A percentile compares a stretch with the other conserved stretches of the same genome.
These are phyloP conservation scores for Tilletia setariae DNA, from an alignment of 1,284 basidiomycete species.

Conservation along the genomic window DNA sequence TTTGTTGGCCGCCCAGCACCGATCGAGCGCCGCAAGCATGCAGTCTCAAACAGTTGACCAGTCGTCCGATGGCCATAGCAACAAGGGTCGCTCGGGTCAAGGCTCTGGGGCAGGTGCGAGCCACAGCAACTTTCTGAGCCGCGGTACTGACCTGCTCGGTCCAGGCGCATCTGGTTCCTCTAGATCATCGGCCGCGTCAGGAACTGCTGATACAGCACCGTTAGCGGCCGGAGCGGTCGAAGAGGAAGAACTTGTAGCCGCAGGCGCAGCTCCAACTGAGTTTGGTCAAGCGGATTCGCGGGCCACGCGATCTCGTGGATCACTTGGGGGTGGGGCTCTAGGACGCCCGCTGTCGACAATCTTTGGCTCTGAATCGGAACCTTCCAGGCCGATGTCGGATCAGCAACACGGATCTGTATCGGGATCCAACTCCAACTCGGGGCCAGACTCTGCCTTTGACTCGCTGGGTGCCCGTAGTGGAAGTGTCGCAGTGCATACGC, in stretches of 20 bases:
- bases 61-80: neutral
- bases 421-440: neutral
- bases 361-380: slow-evolving; percentile 4
- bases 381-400: neutral
- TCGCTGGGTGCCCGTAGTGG: slow-evolving; percentile 2
- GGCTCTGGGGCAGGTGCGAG: neutral
- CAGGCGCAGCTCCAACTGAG: neutral
- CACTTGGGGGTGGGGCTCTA: neutral
- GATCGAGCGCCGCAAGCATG: neutral
- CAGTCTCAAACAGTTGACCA: neutral
- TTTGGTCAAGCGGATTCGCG: neutral
- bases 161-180: neutral
- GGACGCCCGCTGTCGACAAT: slow-evolving; percentile 1
- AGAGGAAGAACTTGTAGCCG: neutral
- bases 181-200: neutral
- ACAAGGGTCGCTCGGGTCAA: neutral
- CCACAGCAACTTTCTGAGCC: slow-evolving; percentile 10
- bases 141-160: slow-evolving; percentile 4
- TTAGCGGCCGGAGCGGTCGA: too few relatives aligned
- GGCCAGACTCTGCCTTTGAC: neutral
- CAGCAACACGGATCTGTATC: neutral
- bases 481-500: neutral
- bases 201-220: too few relatives aligned
- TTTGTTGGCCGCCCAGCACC: neutral
- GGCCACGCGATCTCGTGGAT: neutral